Evolutionary conservation across 1,284 basidiomycete genomes (phyloP).

Genomic region (Naganishia sp.): DNA sequence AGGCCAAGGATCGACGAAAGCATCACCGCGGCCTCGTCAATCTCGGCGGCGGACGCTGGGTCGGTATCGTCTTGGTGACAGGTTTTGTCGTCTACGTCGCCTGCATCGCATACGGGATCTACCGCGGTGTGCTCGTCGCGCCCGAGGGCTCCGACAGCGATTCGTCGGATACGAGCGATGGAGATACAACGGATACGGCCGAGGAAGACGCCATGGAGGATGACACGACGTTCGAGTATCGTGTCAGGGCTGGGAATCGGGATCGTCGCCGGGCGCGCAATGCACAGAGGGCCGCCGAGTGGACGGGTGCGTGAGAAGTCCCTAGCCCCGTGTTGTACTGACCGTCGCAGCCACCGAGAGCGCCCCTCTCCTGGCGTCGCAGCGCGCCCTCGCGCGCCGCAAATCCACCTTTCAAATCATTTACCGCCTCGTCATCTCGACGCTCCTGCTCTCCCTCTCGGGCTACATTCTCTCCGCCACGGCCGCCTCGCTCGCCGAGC

Average conservation of each 20-base stretch:
- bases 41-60: constrained; percentile 17
- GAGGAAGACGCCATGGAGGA: constrained; percentile 21
- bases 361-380: constrained; percentile 3
- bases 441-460: constrained; percentile 39
- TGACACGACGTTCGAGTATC: constrained; percentile 23
- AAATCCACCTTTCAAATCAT: constrained; percentile 29
- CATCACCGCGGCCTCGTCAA: neutral
- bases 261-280: constrained; percentile 20
- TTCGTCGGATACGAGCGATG: constrained; percentile 29
- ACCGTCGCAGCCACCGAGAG: constrained; percentile 6
- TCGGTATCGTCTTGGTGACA: constrained; percentile 34
- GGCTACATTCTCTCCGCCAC: constrained; percentile 46
- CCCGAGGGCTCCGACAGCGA: constrained; percentile 40
- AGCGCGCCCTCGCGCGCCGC: constrained; percentile 13
- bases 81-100: constrained; percentile 37
- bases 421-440: constrained; percentile 28
- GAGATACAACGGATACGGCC: constrained; percentile 19
- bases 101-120: constrained; percentile 38
- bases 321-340: neutral
- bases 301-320: neutral
- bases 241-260: constrained; percentile 6
- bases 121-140: constrained; percentile 35
- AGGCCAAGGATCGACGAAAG: neutral
- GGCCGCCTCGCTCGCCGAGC: constrained; percentile 40
- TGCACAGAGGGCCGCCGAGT: constrained; percentile 3